These are phyloP conservation scores for Saururus chinensis DNA, from an alignment of 164 flowering plant genomes.

Conservation along the genomic window DNA sequence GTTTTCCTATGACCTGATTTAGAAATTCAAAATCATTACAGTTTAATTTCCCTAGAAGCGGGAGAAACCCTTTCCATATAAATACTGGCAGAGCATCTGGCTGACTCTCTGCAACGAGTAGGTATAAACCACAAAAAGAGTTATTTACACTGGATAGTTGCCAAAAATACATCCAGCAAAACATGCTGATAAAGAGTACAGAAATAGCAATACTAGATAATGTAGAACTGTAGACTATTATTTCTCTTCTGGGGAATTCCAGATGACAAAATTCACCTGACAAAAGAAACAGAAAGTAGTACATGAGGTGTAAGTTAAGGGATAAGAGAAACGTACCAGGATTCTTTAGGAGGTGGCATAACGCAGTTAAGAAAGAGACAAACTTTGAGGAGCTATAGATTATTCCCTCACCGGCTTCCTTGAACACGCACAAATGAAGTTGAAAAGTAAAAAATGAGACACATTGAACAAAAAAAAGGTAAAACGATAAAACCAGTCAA, in stretches of 20 bases:
- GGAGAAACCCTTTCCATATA: conserved; percentile 55
- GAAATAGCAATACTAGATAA: neutral
- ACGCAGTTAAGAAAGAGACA: conserved; percentile 32
- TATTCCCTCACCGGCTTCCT: conserved; percentile 18
- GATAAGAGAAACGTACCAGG: no score
- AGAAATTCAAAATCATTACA: conserved; percentile 35
- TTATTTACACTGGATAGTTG: neutral
- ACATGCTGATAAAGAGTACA: neutral
- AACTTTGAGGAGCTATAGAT: conserved; percentile 18
- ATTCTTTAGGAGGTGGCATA: conserved; percentile 59
- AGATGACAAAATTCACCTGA: neutral
- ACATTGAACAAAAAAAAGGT: no score
- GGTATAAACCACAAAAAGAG: neutral
- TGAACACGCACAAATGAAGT: no score
- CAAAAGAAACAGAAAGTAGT: no score
- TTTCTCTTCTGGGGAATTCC: neutral
- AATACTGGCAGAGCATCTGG: conserved; percentile 21
- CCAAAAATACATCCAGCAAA: neutral
- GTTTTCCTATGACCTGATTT: conserved; percentile 39
- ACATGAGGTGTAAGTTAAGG: no score
- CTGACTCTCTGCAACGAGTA: conserved; percentile 16
- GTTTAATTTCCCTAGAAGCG: conserved; percentile 34
- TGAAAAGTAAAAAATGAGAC: no score
- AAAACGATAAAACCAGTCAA: no score
- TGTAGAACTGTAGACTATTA: neutral